Evolutionary conservation across 176 grass and related monocot genomes (phyloP), one percentile per base, ranked within the genome.

Genomic region (Hsuehochloa calcarea): DNA sequence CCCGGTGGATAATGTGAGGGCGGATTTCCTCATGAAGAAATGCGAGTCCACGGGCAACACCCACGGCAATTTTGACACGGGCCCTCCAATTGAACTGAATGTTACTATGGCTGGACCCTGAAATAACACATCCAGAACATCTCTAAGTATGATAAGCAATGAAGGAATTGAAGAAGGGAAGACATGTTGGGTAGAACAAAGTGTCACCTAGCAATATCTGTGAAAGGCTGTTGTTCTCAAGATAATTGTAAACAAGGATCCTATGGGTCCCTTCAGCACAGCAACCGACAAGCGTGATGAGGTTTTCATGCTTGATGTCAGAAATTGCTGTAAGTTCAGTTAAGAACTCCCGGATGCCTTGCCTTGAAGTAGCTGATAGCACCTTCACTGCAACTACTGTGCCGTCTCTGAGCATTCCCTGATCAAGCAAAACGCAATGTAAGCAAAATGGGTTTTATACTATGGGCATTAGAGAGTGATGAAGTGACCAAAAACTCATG

Each of bases 161-260:
- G n/a, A 54, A 91, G 37, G 43, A 22, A 46, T 41, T 38, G 65
- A 44, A n/a, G 6, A 76, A 72, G 1, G 19, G 34, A 10, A 1
- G 5, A 55, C 5, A 41, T 10, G 1, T 41, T 78, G 15, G 9
- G 43, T 12, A 71, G 46, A 67, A 25, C 5, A 50, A 75, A 76
- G 65, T 80, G 29, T 81, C 59, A 97, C 95, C 90, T 81, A 97
- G 90, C 77, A 97, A 80, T 62, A 92, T 92, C 82, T 93, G 95
- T 16, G 93, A 82, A 72, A 97, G 90, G 78, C 95, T 97, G 51
- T 91, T 94, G 64, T 97, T 97, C 85, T 97, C 92, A 39, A 93
- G 93, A 81, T 93, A 97, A 58, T 93, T 94, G 75, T 97, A 97
- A 66, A 95, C 85, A 39, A 97, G 80, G 66, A 97, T 92, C 76